phyloP scores from a whole-genome alignment of 345 rosid species.

The Salix koriyanagi region DNA sequence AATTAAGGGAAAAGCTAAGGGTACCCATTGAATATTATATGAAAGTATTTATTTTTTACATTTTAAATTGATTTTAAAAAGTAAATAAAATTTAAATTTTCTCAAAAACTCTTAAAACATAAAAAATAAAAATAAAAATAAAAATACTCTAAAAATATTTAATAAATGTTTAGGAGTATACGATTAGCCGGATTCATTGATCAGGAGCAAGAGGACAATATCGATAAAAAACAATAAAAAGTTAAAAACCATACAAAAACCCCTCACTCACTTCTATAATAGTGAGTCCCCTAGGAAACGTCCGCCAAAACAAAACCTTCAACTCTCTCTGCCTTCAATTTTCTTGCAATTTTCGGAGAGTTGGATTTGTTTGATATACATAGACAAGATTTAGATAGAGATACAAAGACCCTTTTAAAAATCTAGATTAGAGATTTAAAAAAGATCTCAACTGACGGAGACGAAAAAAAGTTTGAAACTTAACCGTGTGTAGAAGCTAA shows the following conservation, averaged over 20 bases:
- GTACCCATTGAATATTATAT: too few species aligned
- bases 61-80: too few species aligned
- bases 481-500: not conserved
- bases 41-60: too few species aligned
- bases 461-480: not conserved
- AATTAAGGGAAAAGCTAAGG: too few species aligned
- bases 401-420: not conserved
- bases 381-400: not conserved
- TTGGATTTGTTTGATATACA: not conserved
- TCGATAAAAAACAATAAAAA: not conserved
- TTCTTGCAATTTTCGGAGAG: not conserved
- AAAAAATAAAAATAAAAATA: too few species aligned
- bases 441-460: conserved; percentile 12
- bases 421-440: not conserved
- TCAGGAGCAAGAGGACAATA: not conserved
- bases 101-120: too few species aligned
- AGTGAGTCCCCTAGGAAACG: conserved; percentile 26
- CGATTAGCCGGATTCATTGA: not conserved
- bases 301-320: conserved; percentile 28
- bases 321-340: not conserved
- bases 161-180: too few species aligned
- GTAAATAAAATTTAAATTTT: too few species aligned
- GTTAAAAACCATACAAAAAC: not conserved
- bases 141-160: too few species aligned
- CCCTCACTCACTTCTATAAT: not conserved